phyloP scores from a whole-genome alignment of 78 protist species.

The slime mould (Dictyostelium discoideum) region DNA sequence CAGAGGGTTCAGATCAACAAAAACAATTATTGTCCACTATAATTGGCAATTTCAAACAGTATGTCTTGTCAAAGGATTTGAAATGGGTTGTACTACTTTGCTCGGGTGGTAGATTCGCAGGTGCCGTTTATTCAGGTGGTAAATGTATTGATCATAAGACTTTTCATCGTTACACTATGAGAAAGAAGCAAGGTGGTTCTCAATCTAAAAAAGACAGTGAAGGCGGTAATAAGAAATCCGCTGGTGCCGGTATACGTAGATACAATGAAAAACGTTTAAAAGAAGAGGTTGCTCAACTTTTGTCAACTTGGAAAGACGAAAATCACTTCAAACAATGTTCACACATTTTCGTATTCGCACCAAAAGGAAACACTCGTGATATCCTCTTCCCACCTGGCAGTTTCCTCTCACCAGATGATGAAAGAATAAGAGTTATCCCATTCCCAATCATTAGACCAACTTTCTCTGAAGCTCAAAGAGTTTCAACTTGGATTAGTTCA shows the following conservation, averaged over 20 bases:
- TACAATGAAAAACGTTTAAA: conserved; percentile 59
- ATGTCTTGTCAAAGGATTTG: not conserved
- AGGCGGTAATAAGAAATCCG: conserved; percentile 45
- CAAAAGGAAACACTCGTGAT: conserved; percentile 62
- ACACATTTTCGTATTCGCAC: conserved; percentile 65
- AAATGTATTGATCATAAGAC: conserved; percentile 83
- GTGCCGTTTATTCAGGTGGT: conserved; percentile 25
- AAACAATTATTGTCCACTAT: not conserved
- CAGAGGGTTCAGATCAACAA: not conserved
- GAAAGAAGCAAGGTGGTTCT: conserved; percentile 90
- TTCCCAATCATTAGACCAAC: conserved; percentile 79
- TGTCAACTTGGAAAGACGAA: conserved; percentile 27
- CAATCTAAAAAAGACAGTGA: conserved; percentile 80
- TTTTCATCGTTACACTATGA: conserved; percentile 77
- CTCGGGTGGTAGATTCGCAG: conserved; percentile 79
- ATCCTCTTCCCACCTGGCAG: conserved; percentile 35
- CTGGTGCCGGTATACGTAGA: conserved; percentile 73
- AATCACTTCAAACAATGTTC: conserved; percentile 19
- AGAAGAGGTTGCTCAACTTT: conserved; percentile 24
- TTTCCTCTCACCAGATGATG: conserved; percentile 22
- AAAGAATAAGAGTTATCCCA: conserved; percentile 45
- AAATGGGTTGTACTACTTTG: conserved; percentile 32
- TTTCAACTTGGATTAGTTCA: conserved; percentile 28
- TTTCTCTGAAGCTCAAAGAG: conserved; percentile 48
- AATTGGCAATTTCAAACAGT: not conserved